Base-by-base conservation (phyloP, 257 asterid species). In the Solanum pinnatisectum region DNA sequence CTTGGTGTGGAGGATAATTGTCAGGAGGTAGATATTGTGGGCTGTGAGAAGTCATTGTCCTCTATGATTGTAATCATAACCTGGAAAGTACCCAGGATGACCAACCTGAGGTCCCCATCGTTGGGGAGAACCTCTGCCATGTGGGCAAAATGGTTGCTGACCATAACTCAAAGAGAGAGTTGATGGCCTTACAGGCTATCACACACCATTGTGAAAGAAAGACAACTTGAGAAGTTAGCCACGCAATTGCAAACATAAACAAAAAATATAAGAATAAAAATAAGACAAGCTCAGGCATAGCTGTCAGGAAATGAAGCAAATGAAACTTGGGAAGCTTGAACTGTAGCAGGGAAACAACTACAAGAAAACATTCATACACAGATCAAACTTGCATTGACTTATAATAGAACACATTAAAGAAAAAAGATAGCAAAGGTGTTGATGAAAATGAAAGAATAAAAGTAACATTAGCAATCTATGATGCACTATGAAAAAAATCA, bases 61-160 rank as follows among this genome's bases (percentile, higher is more conserved):
- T 90, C 98, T 92, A 67, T 94, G 99, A 35, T 92, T 96, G 91
- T 94, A 93, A 85, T 95, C 98, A 42, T 94, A 96, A 83, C 95
- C 95, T 82, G 95, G 89, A 87, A 82, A 94, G 40, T 87, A 98
- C 4, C 91, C 91, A 71, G 93, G 94, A 84, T 92, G 97, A 68
- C 95, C 93, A 82, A 95, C 96, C 15, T 95, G 96, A 77, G 94
- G 92, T 60, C 99, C 96, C 99, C 99, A 97, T 81, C 92, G 98
- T 46, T 96, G 93, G 90, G 94, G 89, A 91, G 60, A 90, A 81
- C 96, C 93, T 89, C 98, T 96, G 83, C 95, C 98, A 87, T 94
- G 96, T 35, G 98, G 98, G 33, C 95, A 98, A 89, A 90, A 94
- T 63, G 94, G 89, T 81, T 91, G 98, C 93, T 97, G 99, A 92